Evolutionary conservation across 192 early-diverging fungal species (phyloP).

Genomic region (Entomortierella beljakovae): DNA sequence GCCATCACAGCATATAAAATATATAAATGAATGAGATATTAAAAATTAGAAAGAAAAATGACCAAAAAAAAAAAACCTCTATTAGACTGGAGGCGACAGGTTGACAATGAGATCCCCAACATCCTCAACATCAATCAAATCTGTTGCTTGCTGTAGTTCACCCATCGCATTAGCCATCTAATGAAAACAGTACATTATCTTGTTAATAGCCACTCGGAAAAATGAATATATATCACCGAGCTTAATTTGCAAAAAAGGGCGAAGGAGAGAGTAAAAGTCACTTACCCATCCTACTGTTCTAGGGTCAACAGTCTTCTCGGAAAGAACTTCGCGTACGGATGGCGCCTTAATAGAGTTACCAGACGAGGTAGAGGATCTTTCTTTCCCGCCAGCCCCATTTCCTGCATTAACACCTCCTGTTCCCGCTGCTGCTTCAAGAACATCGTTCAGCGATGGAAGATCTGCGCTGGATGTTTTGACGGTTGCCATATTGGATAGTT

Average conservation of each 20-base stretch:
- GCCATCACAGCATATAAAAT: no score
- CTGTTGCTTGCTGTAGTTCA: constrained; percentile 47
- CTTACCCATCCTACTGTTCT: constrained; percentile 48
- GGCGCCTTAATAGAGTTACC: constrained; percentile 44
- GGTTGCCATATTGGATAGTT: constrained; percentile 42
- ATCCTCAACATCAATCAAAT: constrained; percentile 48
- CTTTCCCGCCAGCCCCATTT: not conserved
- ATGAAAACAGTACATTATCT: not conserved
- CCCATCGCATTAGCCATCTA: constrained; percentile 54
- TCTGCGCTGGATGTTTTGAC: constrained; percentile 22
- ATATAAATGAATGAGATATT: no score
- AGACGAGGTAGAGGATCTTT: constrained; percentile 27
- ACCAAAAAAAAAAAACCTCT: no score
- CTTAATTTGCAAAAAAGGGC: not conserved
- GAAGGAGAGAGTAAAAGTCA: not conserved
- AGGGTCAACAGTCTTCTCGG: constrained; percentile 48
- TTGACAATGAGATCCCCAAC: constrained; percentile 51
- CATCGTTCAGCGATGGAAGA: constrained; percentile 10
- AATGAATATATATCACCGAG: no score
- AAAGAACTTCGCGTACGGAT: constrained; percentile 44
- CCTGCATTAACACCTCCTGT: not conserved
- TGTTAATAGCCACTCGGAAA: no score
- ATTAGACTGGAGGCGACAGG: constrained; percentile 24
- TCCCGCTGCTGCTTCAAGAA: constrained; percentile 9
- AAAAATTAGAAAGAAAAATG: no score